Percentiles rank a stretch among this genome's conserved stretches.
Evolutionary conservation across 768 basidiomycete species (phyloP).

Genomic region (Auriculariales sp.): DNA sequence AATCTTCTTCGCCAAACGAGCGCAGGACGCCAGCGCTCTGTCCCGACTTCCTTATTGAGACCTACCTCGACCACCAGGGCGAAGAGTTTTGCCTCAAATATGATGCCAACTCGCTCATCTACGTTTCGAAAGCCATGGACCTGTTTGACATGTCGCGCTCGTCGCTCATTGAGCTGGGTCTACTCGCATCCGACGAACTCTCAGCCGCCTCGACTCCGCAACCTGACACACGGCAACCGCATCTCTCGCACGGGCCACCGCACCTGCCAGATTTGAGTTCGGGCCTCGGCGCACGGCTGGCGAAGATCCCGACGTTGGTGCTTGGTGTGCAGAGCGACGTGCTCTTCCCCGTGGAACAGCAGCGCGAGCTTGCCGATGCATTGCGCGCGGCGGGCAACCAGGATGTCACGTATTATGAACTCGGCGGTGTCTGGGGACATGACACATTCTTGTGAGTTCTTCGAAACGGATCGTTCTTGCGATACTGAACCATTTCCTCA

Average conservation of each 20-base stretch:
- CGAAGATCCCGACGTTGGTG: slow-evolving; percentile 66
- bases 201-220: slow-evolving; percentile 12
- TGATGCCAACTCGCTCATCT: slow-evolving; percentile 97
- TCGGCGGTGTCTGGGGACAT: slow-evolving; percentile 99
- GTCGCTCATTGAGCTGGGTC: slow-evolving; percentile 52
- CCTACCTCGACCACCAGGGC: slow-evolving; percentile 94
- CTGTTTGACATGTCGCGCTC: slow-evolving; percentile 87
- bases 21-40: slow-evolving; percentile 62
- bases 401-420: slow-evolving; percentile 86
- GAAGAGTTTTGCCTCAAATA: slow-evolving; percentile 97
- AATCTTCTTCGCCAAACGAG: too few relatives aligned
- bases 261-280: slow-evolving; percentile 62
- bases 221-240: slow-evolving; percentile 58
- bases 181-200: slow-evolving; percentile 21
- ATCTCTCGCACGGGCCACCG: slow-evolving; percentile 57
- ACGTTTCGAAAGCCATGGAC: slow-evolving; percentile 99
- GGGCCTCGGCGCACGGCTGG: slow-evolving; percentile 55
- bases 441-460: slow-evolving; percentile 81
- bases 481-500: slow-evolving; percentile 12
- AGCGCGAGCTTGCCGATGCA: slow-evolving; percentile 87
- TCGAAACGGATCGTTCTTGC: neutral
- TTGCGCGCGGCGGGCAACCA: slow-evolving; percentile 80
- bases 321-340: slow-evolving; percentile 96
- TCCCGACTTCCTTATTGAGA: slow-evolving; percentile 96
- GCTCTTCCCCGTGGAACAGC: slow-evolving; percentile 93